Conservation (phyloP, 805 yeast genomes). For the Barnettozyma salicaria region DNA sequence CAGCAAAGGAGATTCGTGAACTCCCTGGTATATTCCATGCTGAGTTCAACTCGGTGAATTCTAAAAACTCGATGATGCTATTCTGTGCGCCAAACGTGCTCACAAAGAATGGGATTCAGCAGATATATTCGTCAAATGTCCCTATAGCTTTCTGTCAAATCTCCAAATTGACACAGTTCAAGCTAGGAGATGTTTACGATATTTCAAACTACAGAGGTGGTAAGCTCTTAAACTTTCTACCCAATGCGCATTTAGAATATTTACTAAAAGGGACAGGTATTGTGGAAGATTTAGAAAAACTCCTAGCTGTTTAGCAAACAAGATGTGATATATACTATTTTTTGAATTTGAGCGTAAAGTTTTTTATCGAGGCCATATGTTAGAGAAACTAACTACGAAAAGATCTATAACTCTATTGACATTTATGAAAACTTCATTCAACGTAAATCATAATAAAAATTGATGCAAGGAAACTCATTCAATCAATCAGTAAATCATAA, state of each 20-base stretch:
- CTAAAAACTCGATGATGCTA: conserved; percentile 16
- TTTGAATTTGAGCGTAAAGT: no score
- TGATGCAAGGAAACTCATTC: no score
- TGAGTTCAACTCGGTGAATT: conserved; percentile 12
- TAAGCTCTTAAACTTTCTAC: conserved; percentile 10
- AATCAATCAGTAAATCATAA: no score
- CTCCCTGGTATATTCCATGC: conserved; percentile 21
- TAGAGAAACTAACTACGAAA: no score
- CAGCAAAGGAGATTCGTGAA: conserved; percentile 25
- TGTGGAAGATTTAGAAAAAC: conserved; percentile 1
- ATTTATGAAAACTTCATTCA: no score
- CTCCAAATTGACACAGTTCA: conserved; percentile 7
- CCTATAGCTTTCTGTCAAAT: conserved; percentile 22
- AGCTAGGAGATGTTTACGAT: conserved; percentile 11
- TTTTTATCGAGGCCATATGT: no score
- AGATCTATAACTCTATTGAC: no score
- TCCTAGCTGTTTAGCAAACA: no score
- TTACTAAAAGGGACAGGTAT: conserved; percentile 14
- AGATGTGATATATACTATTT: no score
- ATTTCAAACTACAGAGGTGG: conserved; percentile 7
- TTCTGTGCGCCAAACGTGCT: conserved; percentile 20
- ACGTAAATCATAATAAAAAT: no score
- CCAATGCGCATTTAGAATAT: conserved; percentile 16
- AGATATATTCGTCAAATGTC: conserved; percentile 16
- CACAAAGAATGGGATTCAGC: conserved; percentile 20